A percentile compares a stretch with the other conserved stretches of the same genome.
These are phyloP conservation scores for Monilinia vaccinii-corymbosi DNA, from an alignment of 2,329 filamentous ascomycete species.

Conservation along the genomic window DNA sequence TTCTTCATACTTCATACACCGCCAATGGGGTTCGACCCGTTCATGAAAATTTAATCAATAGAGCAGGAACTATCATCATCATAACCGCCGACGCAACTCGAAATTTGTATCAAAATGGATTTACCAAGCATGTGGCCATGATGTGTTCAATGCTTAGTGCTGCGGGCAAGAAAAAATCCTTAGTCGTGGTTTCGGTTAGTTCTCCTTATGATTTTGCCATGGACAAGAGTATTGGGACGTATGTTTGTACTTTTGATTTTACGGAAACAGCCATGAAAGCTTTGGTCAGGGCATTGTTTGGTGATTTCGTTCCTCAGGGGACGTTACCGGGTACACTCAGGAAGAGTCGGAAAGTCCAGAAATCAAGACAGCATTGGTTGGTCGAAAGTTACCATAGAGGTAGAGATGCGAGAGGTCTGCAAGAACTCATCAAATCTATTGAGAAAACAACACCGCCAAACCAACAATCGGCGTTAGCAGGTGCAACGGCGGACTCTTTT, in stretches of 20 bases:
- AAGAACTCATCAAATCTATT: slow-evolving; percentile 64
- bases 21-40: slow-evolving; percentile 86
- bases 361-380: slow-evolving; percentile 90
- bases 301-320: slow-evolving; percentile 54
- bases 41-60: slow-evolving; percentile 84
- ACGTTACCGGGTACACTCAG: slow-evolving; percentile 65
- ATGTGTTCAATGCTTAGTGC: slow-evolving; percentile 79
- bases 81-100: slow-evolving; percentile 90
- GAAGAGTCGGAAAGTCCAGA: slow-evolving; percentile 77
- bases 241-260: slow-evolving; percentile 93
- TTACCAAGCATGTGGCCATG: slow-evolving; percentile 93
- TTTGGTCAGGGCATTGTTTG: slow-evolving; percentile 74
- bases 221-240: slow-evolving; percentile 83
- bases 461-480: slow-evolving; percentile 53
- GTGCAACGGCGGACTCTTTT: slow-evolving; percentile 66
- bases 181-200: slow-evolving; percentile 87
- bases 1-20: slow-evolving; percentile 91
- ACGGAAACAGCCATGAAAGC: slow-evolving; percentile 85
- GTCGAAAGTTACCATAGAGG: slow-evolving; percentile 81
- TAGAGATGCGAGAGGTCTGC: slow-evolving; percentile 63
- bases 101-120: slow-evolving; percentile 87
- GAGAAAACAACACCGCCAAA: slow-evolving; percentile 58
- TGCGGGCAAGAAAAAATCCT: slow-evolving; percentile 73
- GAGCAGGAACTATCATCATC: slow-evolving; percentile 80
- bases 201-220: slow-evolving; percentile 96